Evolutionary conservation across 2,329 filamentous ascomycete species (phyloP), one percentile per base, ranked within the genome.

Genomic region (Xylaria sp.): DNA sequence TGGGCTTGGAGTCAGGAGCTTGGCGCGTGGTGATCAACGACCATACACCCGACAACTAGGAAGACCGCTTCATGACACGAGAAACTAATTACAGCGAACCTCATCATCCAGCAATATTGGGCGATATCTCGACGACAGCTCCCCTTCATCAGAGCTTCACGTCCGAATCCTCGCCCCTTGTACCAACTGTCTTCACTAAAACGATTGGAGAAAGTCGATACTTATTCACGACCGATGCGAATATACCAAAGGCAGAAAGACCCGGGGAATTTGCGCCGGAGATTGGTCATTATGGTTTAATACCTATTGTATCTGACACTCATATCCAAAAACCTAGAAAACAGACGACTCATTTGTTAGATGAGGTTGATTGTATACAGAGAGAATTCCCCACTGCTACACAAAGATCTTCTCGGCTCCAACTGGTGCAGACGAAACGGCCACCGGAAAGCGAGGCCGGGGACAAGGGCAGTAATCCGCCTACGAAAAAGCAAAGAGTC

Each of bases 401-500:
- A 66, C 71, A 73, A 60, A 69, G 73, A 56, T 71, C 67, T 39
- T 70, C 71, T 39, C 71, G 67, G 39, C 48, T 63, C 51, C 63
- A 64, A 50, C 60, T 69, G 62, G 68, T 56, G 25, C 73, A 69
- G 61, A 59, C 64, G 28, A 77, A 76, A 73, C 72, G 74, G 59
- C 60, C 64, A 34, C 65, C 70, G 9, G 73, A 73, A 63, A 58
- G 65, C 63, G 73, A 75, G 59, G 55, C 61, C 28, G 72, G 67
- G 63, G 74, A 62, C 44, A 72, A 70, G 34, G 69, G 63, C 56
- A 71, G 55, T 61, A 67, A 65, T 65, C 78, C 77, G 41, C 76
- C 77, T 23, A 58, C 65, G 23, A 88, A 88, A 78, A 88, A 84
- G 76, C 77, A 83, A 71, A 82, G 84, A 59, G 82, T 80, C 37